A percentile compares a stretch with the other conserved stretches of the same genome.
These are phyloP conservation scores for Silene uniflora DNA, from an alignment of 148 eudicot genomes.

Conservation along the genomic window DNA sequence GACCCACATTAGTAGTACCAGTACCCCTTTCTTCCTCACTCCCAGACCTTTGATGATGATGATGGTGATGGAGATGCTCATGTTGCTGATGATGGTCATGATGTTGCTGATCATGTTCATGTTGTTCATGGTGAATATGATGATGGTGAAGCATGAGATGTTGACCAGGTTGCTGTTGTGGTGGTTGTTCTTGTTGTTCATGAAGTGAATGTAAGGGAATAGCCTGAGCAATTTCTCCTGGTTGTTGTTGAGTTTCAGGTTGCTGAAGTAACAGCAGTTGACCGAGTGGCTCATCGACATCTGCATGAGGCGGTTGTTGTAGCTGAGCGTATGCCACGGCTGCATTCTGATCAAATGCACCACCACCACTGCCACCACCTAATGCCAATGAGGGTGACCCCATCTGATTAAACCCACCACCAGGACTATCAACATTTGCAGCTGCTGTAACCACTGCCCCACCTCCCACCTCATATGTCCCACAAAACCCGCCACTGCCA, in stretches of 20 bases:
- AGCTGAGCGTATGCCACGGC: conserved; percentile 28
- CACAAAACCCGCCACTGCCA: conserved; percentile 12
- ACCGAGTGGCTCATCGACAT: conserved; percentile 25
- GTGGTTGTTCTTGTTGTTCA: conserved; percentile 15
- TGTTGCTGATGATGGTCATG: conserved; percentile 40
- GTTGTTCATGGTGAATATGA: not conserved
- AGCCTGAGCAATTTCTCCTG: conserved; percentile 18
- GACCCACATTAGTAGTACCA: conserved; percentile 23
- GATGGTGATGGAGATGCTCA: conserved; percentile 23
- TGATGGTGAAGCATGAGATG: not conserved
- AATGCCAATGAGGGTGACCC: conserved; percentile 44
- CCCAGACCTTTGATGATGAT: conserved; percentile 30
- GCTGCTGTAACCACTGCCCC: conserved; percentile 6
- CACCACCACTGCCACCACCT: conserved; percentile 27
- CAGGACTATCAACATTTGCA: conserved; percentile 2
- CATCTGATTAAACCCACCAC: conserved; percentile 41
- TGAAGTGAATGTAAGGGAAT: conserved; percentile 16
- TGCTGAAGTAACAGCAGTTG: conserved; percentile 28
- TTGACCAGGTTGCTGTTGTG: not conserved
- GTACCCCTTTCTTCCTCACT: conserved; percentile 42
- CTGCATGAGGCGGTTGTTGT: conserved; percentile 29
- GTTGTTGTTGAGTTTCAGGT: conserved; percentile 18
- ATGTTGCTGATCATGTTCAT: conserved; percentile 30
- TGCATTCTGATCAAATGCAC: conserved; percentile 26
- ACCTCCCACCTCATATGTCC: conserved; percentile 16